Base-by-base conservation (phyloP, 495 filamentous ascomycete species). In the Podospora comata region DNA sequence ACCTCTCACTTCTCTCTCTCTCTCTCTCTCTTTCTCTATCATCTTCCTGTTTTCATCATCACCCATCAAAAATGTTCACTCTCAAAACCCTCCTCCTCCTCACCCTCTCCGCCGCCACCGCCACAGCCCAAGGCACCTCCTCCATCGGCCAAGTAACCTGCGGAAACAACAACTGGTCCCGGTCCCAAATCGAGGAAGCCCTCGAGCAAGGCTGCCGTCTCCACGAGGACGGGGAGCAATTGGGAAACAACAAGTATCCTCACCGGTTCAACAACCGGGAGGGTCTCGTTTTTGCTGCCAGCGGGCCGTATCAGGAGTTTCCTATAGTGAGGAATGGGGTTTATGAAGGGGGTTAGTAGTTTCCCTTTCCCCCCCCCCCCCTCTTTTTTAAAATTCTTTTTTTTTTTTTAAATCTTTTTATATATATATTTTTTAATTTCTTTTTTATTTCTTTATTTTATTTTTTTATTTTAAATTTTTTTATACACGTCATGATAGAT, bases 191-290 rank as follows among this genome's bases (percentile, higher is more conserved):
- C 34, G 67, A 73, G 56, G 73, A 67, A 32, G 73, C 75, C 56
- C 68, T 65, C 0, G 64, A 66, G 64, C 65, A 75, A 56, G 75
- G 67, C 6, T 73, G 75, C 65, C 67, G 68, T 11, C 69, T 77
- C 13, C 11, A 68, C 26, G 60, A 62, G 1, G 62, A 60, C 28
- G 60, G 63, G 62, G 56, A 68, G 53, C 67, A 69, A 65, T 7
- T 77, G 9, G 74, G 73, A 30, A 66, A 27, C 13, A 70, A 68
- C 62, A 72, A 69, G 27, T 77, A 77, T 64, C 75, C 75, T 2
- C 75, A 77, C 39, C 48, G 54, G n/a, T 77, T 72, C 72, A 73
- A 73, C 66, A 77, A 77, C 73, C 67, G 61, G 48, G 69, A 73
- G 54, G 60, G 53, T 15, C 62, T 73, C 5, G 57, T 71, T 9